Evolutionary conservation across 2,329 filamentous ascomycete genomes (phyloP).

Genomic region (Pyricularia sp.): DNA sequence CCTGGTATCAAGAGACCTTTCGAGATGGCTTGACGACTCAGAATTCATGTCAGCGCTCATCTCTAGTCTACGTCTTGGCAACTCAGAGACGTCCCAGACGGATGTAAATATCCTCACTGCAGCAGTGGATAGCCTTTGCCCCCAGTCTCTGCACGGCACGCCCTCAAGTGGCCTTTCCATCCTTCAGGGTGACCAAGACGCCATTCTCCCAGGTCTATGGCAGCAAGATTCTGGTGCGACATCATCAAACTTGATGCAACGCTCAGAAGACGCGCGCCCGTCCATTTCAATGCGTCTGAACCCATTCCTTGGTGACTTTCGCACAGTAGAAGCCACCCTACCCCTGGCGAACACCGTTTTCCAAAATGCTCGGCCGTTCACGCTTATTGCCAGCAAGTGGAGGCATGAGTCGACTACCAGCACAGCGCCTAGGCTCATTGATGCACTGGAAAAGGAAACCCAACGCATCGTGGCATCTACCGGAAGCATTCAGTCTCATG

Average conservation of each 20-base stretch:
- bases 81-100: background rate
- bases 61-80: constrained; percentile 9
- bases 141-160: constrained; percentile 16
- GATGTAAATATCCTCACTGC: constrained; percentile 37
- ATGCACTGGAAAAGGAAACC: constrained; percentile 22
- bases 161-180: constrained; percentile 36
- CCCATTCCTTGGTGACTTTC: constrained; percentile 9
- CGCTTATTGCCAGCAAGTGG: constrained; percentile 36
- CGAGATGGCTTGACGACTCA: constrained; percentile 32
- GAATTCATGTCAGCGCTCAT: constrained; percentile 22
- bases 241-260: constrained; percentile 6
- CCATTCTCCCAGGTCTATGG: constrained; percentile 35
- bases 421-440: constrained; percentile 8
- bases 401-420: constrained; percentile 2
- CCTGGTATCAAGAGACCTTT: constrained; percentile 34
- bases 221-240: background rate
- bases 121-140: constrained; percentile 41
- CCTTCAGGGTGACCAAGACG: constrained; percentile 26
- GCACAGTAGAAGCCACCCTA: constrained; percentile 30
- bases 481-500: constrained; percentile 4
- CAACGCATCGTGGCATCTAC: constrained; percentile 17
- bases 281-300: constrained; percentile 29
- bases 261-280: constrained; percentile 23
- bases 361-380: constrained; percentile 51
- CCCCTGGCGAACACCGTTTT: constrained; percentile 72